Conservation (phyloP, 345 rosid genomes). For the Populus nigra region DNA sequence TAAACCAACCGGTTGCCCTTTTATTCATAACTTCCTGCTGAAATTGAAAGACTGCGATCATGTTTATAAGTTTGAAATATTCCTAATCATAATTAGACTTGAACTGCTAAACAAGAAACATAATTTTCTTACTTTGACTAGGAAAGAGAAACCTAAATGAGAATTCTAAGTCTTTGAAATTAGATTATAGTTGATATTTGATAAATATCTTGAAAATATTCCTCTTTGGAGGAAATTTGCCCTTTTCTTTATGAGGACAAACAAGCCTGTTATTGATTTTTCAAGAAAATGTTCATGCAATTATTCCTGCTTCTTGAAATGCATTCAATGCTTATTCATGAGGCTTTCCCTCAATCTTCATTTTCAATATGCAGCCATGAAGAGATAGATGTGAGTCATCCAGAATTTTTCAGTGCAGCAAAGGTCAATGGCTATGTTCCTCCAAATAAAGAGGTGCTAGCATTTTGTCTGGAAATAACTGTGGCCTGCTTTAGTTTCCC, state of each 20-base stretch:
- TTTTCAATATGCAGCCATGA: constrained; percentile 65
- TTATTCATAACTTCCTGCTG: too few species aligned
- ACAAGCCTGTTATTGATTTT: background rate
- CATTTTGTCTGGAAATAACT: constrained; percentile 7
- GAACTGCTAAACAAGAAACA: too few species aligned
- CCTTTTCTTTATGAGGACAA: background rate
- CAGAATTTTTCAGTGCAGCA: constrained; percentile 84
- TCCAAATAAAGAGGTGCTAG: constrained; percentile 74
- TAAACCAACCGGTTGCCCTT: too few species aligned
- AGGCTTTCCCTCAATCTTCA: constrained; percentile 5
- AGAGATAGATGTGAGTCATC: constrained; percentile 91
- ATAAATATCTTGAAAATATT: too few species aligned
- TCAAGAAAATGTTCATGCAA: background rate
- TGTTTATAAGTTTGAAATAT: too few species aligned
- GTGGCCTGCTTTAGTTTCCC: constrained; percentile 4
- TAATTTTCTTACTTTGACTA: too few species aligned
- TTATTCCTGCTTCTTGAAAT: background rate
- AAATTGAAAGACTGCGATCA: too few species aligned
- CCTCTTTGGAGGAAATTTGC: too few species aligned
- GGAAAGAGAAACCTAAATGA: too few species aligned
- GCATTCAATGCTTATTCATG: background rate
- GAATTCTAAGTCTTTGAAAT: too few species aligned
- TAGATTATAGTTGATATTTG: too few species aligned
- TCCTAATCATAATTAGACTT: too few species aligned
- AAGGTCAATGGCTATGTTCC: constrained; percentile 89